Evolutionary conservation across 805 yeast genomes (phyloP), one percentile per base, ranked within the genome.

Genomic region (Allodekkera sacchari): DNA sequence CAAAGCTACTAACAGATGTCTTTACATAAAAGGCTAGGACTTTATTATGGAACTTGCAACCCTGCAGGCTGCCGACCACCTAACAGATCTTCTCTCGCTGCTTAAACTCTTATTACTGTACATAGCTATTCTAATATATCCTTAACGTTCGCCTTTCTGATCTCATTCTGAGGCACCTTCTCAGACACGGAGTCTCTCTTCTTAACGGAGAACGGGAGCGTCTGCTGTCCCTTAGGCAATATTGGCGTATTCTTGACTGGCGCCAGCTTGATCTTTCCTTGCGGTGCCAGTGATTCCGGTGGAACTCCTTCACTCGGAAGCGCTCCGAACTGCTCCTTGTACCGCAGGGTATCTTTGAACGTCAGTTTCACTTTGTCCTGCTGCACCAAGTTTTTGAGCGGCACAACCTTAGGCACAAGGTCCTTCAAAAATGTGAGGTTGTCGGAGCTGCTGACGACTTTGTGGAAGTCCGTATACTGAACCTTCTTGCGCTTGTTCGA

Each of bases 391-490:
- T 66, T 67, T 11, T 66, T 65, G 17, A 77, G 48, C 3, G 71
- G 64, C 15, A 61, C 64, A 0, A 79, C 70, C 43, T 68, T 70
- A 3, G 92, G 94, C 6, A 82, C 78, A 3, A 83, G 61, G 36
- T 77, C 81, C 25, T 68, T 59, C 37, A 83, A 59, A 50, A 83
- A 83, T 22, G 67, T 58, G 32, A 83, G 61, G 22, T 76, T 68
- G 28, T 77, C 84, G 38, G 68, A 71, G 31, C 63, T 59, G 16
- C 63, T 45, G 3, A 79, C 85, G 1, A 80, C 84, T 25, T 62
- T 59, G 22, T 84, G 71, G 48, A 82, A 71, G 51, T 83, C 94
- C 30, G 68, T 65, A 52, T 83, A 83, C 34, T 64, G 67, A n/a
- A 83, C 57, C 42, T 77, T 78, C 60, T 79, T 78, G 28, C 89